Conservation (phyloP, 2,329 filamentous ascomycete genomes). For the Fusarium paranaense region DNA sequence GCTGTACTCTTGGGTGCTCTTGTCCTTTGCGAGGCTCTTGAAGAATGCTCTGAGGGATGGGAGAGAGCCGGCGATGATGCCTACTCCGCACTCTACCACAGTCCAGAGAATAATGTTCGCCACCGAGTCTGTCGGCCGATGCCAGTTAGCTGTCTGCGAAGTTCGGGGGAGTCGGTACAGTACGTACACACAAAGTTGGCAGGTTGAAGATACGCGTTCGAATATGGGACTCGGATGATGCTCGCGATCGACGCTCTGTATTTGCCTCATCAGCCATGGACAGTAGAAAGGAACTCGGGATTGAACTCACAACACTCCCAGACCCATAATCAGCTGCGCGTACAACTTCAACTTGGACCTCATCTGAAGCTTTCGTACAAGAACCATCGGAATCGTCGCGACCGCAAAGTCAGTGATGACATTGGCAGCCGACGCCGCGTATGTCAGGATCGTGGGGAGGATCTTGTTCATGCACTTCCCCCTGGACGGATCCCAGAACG, state of each 20-base stretch:
- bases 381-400: not conserved
- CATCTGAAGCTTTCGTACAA: not conserved
- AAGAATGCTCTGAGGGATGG: constrained; percentile 5
- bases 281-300: not conserved
- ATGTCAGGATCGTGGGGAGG: not conserved
- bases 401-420: not conserved
- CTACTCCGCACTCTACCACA: not conserved
- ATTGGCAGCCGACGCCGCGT: not conserved
- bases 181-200: not conserved
- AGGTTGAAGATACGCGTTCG: not conserved
- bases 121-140: not conserved
- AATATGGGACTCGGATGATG: not conserved
- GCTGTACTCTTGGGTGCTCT: constrained; percentile 3
- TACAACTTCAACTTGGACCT: not conserved
- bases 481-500: not conserved
- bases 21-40: constrained; percentile 3
- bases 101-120: not conserved
- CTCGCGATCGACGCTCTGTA: not conserved
- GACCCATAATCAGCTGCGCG: not conserved
- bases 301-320: not conserved
- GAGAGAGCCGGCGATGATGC: not conserved
- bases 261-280: not conserved
- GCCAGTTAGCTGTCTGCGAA: not conserved
- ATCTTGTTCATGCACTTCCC: not conserved
- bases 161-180: not conserved